A percentile compares a stretch with the other conserved stretches of the same genome.
These are phyloP conservation scores for Fusarium verrucosum DNA, from an alignment of 2,329 filamentous ascomycete species.

Conservation along the genomic window DNA sequence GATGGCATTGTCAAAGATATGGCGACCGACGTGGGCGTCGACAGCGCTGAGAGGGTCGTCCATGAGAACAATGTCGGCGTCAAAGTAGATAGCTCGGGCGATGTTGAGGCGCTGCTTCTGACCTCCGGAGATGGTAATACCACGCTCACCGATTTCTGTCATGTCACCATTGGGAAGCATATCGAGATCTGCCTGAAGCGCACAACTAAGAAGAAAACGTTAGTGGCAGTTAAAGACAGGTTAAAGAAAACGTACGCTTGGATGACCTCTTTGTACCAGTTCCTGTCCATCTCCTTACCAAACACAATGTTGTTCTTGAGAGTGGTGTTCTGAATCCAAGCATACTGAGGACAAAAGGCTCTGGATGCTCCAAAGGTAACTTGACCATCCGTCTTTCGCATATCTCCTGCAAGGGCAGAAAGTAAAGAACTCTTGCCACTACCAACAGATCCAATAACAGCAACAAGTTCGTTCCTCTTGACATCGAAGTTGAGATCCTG, in stretches of 20 bases:
- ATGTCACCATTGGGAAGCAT: conserved; percentile 90
- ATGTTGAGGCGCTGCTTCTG: conserved; percentile 97
- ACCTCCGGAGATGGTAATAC: conserved; percentile 93
- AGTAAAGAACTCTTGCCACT: conserved; percentile 92
- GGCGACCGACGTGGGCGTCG: conserved; percentile 74
- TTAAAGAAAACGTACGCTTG: conserved; percentile 64
- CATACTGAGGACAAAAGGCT: conserved; percentile 94
- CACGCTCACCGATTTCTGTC: conserved; percentile 94
- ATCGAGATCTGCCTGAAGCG: conserved; percentile 83
- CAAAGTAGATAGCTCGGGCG: conserved; percentile 79
- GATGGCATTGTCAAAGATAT: conserved; percentile 94
- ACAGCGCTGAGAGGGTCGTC: conserved; percentile 76
- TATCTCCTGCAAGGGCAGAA: conserved; percentile 89
- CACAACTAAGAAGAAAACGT: conserved; percentile 65
- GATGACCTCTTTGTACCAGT: conserved; percentile 87
- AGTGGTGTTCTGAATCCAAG: conserved; percentile 95
- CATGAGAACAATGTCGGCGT: conserved; percentile 74
- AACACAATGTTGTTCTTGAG: conserved; percentile 92
- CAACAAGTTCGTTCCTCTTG: conserved; percentile 79
- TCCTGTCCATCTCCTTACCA: conserved; percentile 77
- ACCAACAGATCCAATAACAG: conserved; percentile 88
- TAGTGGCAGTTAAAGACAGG: background rate
- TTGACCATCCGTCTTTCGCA: conserved; percentile 82
- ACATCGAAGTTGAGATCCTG: conserved; percentile 73
- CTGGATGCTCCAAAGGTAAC: conserved; percentile 80